Evolutionary conservation across 768 basidiomycete species (phyloP).

Genomic region (Lenzites betulinus): DNA sequence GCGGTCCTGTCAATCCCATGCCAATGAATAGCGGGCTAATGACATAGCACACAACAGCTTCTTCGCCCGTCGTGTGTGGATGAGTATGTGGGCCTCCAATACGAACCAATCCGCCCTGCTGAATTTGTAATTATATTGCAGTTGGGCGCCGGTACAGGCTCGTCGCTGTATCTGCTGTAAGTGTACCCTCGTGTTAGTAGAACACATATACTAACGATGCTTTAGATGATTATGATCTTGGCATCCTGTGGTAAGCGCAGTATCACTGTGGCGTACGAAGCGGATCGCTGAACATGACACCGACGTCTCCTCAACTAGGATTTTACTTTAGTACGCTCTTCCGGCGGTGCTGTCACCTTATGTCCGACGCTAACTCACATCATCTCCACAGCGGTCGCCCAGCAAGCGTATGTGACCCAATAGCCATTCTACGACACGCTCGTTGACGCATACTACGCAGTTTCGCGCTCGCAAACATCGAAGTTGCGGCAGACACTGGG

Average conservation of each 20-base stretch:
- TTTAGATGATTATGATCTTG: neutral
- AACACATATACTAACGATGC: neutral
- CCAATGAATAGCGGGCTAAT: neutral
- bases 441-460: neutral
- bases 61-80: neutral
- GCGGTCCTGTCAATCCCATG: neutral
- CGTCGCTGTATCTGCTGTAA: neutral
- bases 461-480: neutral
- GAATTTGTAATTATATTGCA: neutral
- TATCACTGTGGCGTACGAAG: neutral
- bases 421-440: neutral
- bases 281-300: too few relatives aligned
- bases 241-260: neutral
- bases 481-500: neutral
- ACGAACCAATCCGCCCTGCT: too few relatives aligned
- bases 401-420: neutral
- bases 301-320: neutral
- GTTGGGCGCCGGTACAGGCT: neutral
- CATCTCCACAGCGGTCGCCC: neutral
- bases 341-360: neutral
- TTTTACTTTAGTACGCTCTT: neutral
- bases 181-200: neutral
- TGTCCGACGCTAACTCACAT: too few relatives aligned
- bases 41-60: neutral
- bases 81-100: neutral